Base-by-base conservation (phyloP, 495 filamentous ascomycete species). In the Xylaria scruposa region DNA sequence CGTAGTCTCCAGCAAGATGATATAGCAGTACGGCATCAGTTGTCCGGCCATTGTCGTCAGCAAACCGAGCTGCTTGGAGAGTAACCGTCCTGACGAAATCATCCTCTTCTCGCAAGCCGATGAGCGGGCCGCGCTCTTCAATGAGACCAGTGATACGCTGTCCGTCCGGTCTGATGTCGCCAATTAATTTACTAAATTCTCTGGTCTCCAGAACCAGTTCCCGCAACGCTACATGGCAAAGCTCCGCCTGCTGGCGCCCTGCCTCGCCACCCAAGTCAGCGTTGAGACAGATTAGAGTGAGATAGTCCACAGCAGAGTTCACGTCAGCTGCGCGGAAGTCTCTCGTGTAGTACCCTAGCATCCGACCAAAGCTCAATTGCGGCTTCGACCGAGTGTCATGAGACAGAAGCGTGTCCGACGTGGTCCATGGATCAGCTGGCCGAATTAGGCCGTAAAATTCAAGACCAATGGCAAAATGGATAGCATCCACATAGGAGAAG, bases 11-110 rank as follows among this genome's bases (percentile, higher is more conserved):
- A 0, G 95, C 95, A 46, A 99, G 87, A 79, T 98, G 95, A 77
- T 96, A 98, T 49, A 99, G 83, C 59, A 99, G 86, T 6, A 98
- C 95, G 1, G 97, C 94, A 80, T 99, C 96, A 8, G 94, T 94
- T 1, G 91, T 92, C 47, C 97, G 87, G 44, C 97, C 95, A 79
- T 94, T 97, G 76, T 98, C 97, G 72, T 98, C 95, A 6, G 96
- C 96, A 68, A 94, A 91, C 65, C 88, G 90, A 44, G 96, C 96
- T 42, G 96, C 96, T 80, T 97, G 93, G 49, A 93, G 84, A 3
- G 94, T 98, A 77, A 99, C 93, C 54, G 90, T 90, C 73, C 89
- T 90, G 73, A 98, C 85, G 80, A 97, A 97, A 68, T 97, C 92
- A 44, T 90, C 86, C 78, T 95, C 88, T 75, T 94, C 90, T 15